A percentile compares a stretch with the other conserved stretches of the same genome.
phyloP scores from a whole-genome alignment of 306 rosid species.

The Alnus rubra region DNA sequence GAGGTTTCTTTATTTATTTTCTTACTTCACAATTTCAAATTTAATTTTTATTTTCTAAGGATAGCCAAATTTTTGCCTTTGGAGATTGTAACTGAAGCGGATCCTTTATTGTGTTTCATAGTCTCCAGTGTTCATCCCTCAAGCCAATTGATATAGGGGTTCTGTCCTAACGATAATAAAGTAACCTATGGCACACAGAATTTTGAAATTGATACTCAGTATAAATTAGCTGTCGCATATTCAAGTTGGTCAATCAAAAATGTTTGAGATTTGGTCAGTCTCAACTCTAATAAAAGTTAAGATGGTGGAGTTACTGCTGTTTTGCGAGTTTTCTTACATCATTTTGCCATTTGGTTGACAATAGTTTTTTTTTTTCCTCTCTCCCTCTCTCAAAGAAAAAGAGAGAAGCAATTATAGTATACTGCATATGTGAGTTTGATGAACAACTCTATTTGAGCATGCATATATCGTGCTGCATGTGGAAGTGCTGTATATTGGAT shows the following conservation, averaged over 20 bases:
- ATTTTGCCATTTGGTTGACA: not conserved
- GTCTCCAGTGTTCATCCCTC: not conserved
- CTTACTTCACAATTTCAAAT: not conserved
- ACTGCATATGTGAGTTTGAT: conserved; percentile 11
- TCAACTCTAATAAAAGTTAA: not conserved
- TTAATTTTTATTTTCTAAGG: not conserved
- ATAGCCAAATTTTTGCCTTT: not conserved
- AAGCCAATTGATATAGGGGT: not conserved
- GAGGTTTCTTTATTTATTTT: not conserved
- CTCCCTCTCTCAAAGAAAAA: not conserved
- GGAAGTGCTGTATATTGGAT: conserved; percentile 3
- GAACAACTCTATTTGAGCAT: not conserved
- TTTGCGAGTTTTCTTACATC: not conserved
- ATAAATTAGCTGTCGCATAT: not conserved
- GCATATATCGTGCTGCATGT: conserved; percentile 10
- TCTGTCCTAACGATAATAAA: not conserved
- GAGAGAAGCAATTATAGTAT: conserved; percentile 1
- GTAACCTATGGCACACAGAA: not conserved
- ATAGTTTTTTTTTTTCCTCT: conserved; percentile 3
- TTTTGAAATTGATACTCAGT: not conserved
- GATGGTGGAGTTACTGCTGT: not conserved
- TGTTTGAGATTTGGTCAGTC: not conserved
- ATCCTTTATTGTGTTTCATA: not conserved
- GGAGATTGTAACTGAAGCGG: not conserved
- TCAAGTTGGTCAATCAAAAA: not conserved